Evolutionary conservation across 2,329 filamentous ascomycete species (phyloP), one percentile per base, ranked within the genome.

Genomic region (Hymenoscyphus albidus): DNA sequence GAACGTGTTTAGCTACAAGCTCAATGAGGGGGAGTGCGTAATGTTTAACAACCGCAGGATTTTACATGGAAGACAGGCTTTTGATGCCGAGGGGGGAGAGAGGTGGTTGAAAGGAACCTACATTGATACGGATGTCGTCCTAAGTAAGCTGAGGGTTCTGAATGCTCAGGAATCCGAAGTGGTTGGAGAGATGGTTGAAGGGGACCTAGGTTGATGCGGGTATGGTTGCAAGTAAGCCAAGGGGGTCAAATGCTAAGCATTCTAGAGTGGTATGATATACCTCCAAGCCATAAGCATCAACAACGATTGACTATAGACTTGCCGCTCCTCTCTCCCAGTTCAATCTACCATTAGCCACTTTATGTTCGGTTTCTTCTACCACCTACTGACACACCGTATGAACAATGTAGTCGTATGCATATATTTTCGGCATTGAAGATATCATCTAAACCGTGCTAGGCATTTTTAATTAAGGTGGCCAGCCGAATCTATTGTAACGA

Each of bases 1-100:
- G 3, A 85, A 85, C 65, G 77, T 92, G 62, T 89, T 88, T 73
- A 83, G 94, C 79, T 81, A 89, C 65, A 89, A 89, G 76, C 80
- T 97, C 76, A 80, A 86, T 62, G 87, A 90, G 3, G 95, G 94
- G 2, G 91, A 97, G 73, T 96, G 92, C 74, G 93, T 93, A 13
- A 83, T 99, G n/a, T 98, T 99, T 74, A 89, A 96, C 75, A 98
- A 98, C 74, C 79, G 87, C 65, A 83, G 94, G 18, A 82, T 96
- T n/a, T 77, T 96, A 74, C 95, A 98, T 79, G 94, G 93, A 0
- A 82, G 95, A 3, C 83, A 81, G 16, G 85, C 87, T 38, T 98
- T 98, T 76, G 87, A 94, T 74, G 77, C 81, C 0, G 78, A 78
- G 0, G 81, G 82, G 6, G 91, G 91, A 0, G 83, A 87, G 67